A percentile compares a stretch with the other conserved stretches of the same genome.
These are phyloP conservation scores for Fusarium sp. DNA, from an alignment of 2,329 filamentous ascomycete species.

Conservation along the genomic window DNA sequence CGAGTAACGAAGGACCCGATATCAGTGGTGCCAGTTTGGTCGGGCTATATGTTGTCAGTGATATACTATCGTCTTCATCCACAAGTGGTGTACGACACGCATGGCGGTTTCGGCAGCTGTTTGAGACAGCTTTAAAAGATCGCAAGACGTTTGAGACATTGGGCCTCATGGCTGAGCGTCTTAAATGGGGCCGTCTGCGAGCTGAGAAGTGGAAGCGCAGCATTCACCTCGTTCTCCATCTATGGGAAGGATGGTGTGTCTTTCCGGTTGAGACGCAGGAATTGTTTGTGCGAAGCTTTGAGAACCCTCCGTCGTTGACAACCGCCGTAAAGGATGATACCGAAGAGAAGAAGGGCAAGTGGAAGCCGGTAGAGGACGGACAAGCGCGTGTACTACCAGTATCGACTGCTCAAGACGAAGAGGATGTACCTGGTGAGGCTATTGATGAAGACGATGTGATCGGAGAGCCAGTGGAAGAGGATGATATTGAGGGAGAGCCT, in stretches of 20 bases:
- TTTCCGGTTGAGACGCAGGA: conserved; percentile 81
- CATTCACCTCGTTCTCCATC: conserved; percentile 72
- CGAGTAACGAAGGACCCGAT: conserved; percentile 64
- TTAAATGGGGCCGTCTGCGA: conserved; percentile 82
- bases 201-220: conserved; percentile 88
- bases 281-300: conserved; percentile 75
- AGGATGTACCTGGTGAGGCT: conserved; percentile 61
- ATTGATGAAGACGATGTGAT: conserved; percentile 58
- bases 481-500: conserved; percentile 60
- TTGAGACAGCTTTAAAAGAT: conserved; percentile 76
- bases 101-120: conserved; percentile 86
- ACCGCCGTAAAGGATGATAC: conserved; percentile 42
- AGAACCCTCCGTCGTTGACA: conserved; percentile 68
- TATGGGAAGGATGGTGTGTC: conserved; percentile 78
- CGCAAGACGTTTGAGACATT: conserved; percentile 79
- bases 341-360: conserved; percentile 55
- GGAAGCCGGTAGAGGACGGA: conserved; percentile 61
- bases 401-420: conserved; percentile 53
- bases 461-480: conserved; percentile 59
- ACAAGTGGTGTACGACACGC: conserved; percentile 83
- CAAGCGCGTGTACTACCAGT: conserved; percentile 37
- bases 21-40: conserved; percentile 79
- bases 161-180: conserved; percentile 76
- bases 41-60: conserved; percentile 79
- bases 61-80: conserved; percentile 81